A percentile compares a stretch with the other conserved stretches of the same genome.
phyloP scores from a whole-genome alignment of 306 rosid genomes.

The Rosa rugosa region DNA sequence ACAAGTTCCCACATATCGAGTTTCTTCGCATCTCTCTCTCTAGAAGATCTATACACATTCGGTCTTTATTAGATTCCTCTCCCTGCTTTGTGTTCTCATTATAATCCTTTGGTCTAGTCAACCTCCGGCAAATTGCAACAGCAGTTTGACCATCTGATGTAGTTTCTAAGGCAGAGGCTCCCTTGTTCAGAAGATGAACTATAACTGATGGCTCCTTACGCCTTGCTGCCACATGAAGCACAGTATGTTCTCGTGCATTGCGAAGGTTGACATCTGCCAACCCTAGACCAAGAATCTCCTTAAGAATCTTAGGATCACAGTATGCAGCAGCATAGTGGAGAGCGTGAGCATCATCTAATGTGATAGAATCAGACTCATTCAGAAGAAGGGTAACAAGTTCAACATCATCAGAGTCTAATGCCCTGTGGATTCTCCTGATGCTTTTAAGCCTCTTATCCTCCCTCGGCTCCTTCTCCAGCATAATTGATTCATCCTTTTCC shows the following conservation, averaged over 20 bases:
- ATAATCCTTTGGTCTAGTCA: conserved; percentile 80
- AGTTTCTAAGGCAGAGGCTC: conserved; percentile 62
- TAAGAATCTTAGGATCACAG: conserved; percentile 80
- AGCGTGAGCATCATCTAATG: conserved; percentile 73
- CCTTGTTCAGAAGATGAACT: conserved; percentile 61
- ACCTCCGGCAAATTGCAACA: conserved; percentile 77
- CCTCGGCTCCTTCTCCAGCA: conserved; percentile 40
- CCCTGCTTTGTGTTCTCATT: conserved; percentile 44
- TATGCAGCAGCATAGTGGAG: conserved; percentile 86
- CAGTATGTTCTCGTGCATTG: conserved; percentile 57
- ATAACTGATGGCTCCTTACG: conserved; percentile 78
- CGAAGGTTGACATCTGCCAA: conserved; percentile 54
- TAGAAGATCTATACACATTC: conserved; percentile 77
- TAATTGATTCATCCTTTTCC: conserved; percentile 33
- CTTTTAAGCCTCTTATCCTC: conserved; percentile 45
- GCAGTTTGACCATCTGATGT: conserved; percentile 83
- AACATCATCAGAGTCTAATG: conserved; percentile 90
- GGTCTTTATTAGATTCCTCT: conserved; percentile 73
- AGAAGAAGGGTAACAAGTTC: conserved; percentile 80
- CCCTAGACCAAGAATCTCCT: conserved; percentile 64
- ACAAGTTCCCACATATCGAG: conserved; percentile 46
- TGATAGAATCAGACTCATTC: conserved; percentile 58
- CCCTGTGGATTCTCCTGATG: conserved; percentile 59
- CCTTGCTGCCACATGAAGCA: conserved; percentile 89
- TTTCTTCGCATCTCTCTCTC: conserved; percentile 83